Evolutionary conservation across 257 asterid species (phyloP), one percentile per base, ranked within the genome.

Genomic region (Coffea canephora): DNA sequence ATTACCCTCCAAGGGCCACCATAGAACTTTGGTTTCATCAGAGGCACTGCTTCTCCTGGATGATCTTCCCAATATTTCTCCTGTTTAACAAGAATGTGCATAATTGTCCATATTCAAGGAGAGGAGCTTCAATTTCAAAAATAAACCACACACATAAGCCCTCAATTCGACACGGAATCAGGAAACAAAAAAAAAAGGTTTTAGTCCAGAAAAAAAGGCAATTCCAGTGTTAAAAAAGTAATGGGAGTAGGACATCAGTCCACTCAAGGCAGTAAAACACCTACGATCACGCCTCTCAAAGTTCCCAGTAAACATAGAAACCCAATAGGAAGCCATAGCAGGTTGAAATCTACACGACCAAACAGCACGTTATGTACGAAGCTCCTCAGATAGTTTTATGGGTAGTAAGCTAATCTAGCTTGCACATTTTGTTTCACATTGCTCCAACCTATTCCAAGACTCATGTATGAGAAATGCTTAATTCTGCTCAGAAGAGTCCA

Each of bases 31-130:
- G 98, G 98, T 81, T 92, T 89, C 98, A 94, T 94, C 62, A 94
- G 77, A 18, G 97, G 98, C 78, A 91, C 97, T 45, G 72, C 84
- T 80, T 90, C 89, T 73, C 98, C 98, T 23, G 98, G 98, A 73
- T 94, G 98, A 23, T 88, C 90, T 80, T 93, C 98, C 97, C 98
- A 94, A 78, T 87, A 94, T 78, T 86, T 93, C 87, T 94, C 98
- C 97, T 94, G 89, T 57, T 75, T n/a, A 65, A 66, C 50, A 52
- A 21, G 19, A 68, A 48, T 49, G 15, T 50, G 27, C 0, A 27
- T 10, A 25, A 66, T 27, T 65, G 39, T 41, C 9, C 36, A 27
- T 68, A 27, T 62, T 39, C 43, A 39, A 39, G 62, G 59, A 77
- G 21, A 43, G 62, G 67, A 71, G 48, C 8, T 54, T 54, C 52